A percentile compares a stretch with the other conserved stretches of the same genome.
These are phyloP conservation scores for Trichoderma erinaceum DNA, from an alignment of 495 filamentous ascomycete species.

Conservation along the genomic window DNA sequence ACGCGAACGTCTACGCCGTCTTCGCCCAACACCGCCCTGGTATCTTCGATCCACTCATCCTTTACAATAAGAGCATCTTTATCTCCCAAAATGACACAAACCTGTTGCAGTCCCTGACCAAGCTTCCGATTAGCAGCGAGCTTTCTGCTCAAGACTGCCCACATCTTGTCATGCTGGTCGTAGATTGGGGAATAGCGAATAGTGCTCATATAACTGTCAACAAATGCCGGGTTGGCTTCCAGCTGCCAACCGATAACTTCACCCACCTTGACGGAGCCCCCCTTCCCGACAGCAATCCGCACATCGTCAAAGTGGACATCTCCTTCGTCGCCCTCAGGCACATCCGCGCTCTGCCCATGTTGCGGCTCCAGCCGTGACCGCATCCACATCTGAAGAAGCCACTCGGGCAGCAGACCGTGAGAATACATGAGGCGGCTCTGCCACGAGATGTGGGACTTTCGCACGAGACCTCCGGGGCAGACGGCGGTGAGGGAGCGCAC, in stretches of 20 bases:
- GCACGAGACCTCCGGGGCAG: slow-evolving; percentile 59
- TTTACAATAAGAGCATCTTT: slow-evolving; percentile 49
- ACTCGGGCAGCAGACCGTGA: slow-evolving; percentile 44
- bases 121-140: slow-evolving; percentile 38
- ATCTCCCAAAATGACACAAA: slow-evolving; percentile 46
- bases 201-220: slow-evolving; percentile 49
- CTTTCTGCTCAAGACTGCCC: slow-evolving; percentile 49
- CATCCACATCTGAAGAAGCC: slow-evolving; percentile 48
- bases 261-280: slow-evolving; percentile 35
- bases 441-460: slow-evolving; percentile 35
- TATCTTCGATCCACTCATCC: slow-evolving; percentile 48
- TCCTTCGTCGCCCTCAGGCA: slow-evolving; percentile 25
- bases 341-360: slow-evolving; percentile 18
- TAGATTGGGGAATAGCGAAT: slow-evolving; percentile 50
- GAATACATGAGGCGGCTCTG: slow-evolving; percentile 39
- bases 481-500: slow-evolving; percentile 67
- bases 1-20: slow-evolving; percentile 41
- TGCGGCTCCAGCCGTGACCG: slow-evolving; percentile 45
- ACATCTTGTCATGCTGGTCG: slow-evolving; percentile 47
- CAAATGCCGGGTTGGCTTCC: slow-evolving; percentile 48
- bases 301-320: slow-evolving; percentile 33
- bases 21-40: slow-evolving; percentile 33
- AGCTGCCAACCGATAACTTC: slow-evolving; percentile 51
- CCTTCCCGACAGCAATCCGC: slow-evolving; percentile 32
- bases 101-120: slow-evolving; percentile 36